These are phyloP conservation scores for Neurospora sp. DNA, from an alignment of 495 filamentous ascomycete genomes.

Conservation along the genomic window DNA sequence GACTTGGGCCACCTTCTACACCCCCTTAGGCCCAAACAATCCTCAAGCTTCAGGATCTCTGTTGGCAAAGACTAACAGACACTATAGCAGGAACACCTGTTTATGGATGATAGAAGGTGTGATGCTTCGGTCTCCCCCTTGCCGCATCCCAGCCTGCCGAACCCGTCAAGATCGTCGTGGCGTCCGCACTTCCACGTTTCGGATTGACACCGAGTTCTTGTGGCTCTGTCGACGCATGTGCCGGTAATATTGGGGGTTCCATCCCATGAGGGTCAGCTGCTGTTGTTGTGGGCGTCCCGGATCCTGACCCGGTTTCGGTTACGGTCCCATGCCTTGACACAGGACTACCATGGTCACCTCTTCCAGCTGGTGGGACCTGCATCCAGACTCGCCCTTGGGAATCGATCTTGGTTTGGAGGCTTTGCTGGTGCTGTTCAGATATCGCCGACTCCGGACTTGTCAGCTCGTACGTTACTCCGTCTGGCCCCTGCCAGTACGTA, in stretches of 20 bases:
- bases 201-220: constrained; percentile 7
- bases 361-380: constrained; percentile 8
- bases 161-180: background rate
- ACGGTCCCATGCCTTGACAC: background rate
- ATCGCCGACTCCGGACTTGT: background rate
- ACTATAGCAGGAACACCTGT: background rate
- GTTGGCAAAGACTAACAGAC: background rate
- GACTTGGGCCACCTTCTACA: background rate
- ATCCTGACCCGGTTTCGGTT: background rate
- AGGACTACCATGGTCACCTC: background rate
- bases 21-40: background rate
- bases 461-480: constrained; percentile 12
- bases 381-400: constrained; percentile 18
- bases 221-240: background rate
- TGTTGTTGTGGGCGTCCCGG: background rate
- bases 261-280: background rate
- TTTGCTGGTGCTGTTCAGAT: background rate
- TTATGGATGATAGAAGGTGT: constrained; percentile 17
- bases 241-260: background rate
- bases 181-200: background rate
- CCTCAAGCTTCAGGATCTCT: background rate
- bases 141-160: constrained; percentile 7
- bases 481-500: constrained; percentile 1
- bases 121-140: constrained; percentile 9
- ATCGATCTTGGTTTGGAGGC: constrained; percentile 12